Conservation (phyloP, 2,329 filamentous ascomycete genomes). For the Aspergillus sp. region DNA sequence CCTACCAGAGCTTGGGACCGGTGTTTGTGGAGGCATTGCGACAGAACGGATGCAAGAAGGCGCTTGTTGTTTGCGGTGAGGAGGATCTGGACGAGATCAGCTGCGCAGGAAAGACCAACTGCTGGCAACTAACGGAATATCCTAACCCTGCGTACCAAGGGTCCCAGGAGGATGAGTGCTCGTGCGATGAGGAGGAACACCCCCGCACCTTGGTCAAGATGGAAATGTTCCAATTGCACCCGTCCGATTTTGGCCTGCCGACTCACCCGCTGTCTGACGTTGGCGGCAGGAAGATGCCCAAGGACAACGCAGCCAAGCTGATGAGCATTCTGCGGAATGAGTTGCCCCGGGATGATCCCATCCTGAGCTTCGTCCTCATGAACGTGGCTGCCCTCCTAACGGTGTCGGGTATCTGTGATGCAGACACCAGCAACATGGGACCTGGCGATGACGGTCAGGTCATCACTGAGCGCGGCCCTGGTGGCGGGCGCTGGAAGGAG, state of each 20-base stretch:
- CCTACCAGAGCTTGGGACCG: constrained; percentile 79
- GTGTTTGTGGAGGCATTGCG: constrained; percentile 85
- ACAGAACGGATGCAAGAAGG: constrained; percentile 75
- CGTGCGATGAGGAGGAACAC: constrained; percentile 42
- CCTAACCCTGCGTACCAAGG: constrained; percentile 47
- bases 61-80: constrained; percentile 85
- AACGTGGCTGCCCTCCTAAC: constrained; percentile 90
- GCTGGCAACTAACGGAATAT: constrained; percentile 73
- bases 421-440: constrained; percentile 77
- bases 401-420: constrained; percentile 81
- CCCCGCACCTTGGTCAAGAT: constrained; percentile 57
- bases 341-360: constrained; percentile 73
- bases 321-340: constrained; percentile 74
- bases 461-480: constrained; percentile 78
- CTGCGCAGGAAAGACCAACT: constrained; percentile 83
- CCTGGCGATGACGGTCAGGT: constrained; percentile 77
- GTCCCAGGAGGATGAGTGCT: constrained; percentile 46
- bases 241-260: constrained; percentile 83
- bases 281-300: constrained; percentile 79
- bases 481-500: constrained; percentile 90
- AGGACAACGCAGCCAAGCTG: constrained; percentile 84
- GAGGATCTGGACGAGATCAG: constrained; percentile 96
- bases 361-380: constrained; percentile 90
- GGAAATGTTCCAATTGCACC: constrained; percentile 75
- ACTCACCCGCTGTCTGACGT: constrained; percentile 74